These are phyloP conservation scores for Backusella mclennaniae DNA, from an alignment of 192 early-diverging fungal genomes.

Conservation along the genomic window DNA sequence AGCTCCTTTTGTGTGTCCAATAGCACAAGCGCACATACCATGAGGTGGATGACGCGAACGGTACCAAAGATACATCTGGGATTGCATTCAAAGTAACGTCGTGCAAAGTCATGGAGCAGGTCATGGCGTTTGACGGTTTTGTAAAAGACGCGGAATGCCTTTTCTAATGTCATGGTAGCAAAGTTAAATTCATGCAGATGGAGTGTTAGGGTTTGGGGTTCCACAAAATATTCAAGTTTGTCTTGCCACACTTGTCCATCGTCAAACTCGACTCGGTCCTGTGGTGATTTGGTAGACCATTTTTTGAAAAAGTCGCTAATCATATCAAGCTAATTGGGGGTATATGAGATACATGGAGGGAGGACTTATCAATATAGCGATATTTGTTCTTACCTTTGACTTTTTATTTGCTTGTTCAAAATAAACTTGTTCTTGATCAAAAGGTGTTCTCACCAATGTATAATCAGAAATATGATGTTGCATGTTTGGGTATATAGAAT, in stretches of 20 bases:
- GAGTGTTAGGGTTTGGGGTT: not conserved
- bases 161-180: slow-evolving; percentile 15
- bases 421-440: not conserved
- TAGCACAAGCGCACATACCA: slow-evolving; percentile 81
- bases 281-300: not conserved
- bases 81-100: slow-evolving; percentile 83
- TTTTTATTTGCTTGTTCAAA: not conserved
- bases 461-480: not conserved
- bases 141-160: slow-evolving; percentile 55
- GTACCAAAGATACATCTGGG: slow-evolving; percentile 49
- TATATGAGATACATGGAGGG: not conserved
- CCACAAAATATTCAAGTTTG: not conserved
- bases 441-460: not conserved
- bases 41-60: slow-evolving; percentile 71
- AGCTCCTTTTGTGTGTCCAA: slow-evolving; percentile 83
- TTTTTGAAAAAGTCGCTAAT: not conserved
- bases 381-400: not conserved
- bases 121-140: slow-evolving; percentile 80
- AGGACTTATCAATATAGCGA: too few relatives aligned
- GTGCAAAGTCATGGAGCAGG: slow-evolving; percentile 85
- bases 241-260: not conserved
- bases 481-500: not conserved
- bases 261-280: not conserved
- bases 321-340: not conserved
- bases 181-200: slow-evolving; percentile 31